Evolutionary conservation across 352 stramenopile genomes (phyloP), one percentile per base, ranked within the genome.

Genomic region (Aphanomyces stellatus): DNA sequence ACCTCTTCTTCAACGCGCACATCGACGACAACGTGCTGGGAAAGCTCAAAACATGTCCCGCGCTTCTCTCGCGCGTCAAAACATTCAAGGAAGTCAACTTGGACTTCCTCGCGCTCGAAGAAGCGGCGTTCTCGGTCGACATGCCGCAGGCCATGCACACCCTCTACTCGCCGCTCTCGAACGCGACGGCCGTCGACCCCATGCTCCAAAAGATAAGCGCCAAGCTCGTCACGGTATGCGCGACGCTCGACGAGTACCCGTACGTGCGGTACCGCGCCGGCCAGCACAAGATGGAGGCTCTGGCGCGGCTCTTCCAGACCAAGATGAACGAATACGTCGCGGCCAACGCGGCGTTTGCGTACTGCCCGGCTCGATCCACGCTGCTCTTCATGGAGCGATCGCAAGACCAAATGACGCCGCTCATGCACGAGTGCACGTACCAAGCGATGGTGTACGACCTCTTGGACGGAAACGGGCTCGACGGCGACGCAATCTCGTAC

Each of bases 401-500:
- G 3, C 87, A 96, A 68, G 96, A 99, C 75, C 85, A 89, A 43
- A 76, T 99, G 24, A 90, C 95, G 15, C 97, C 96, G 0, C 76
- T 99, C 35, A 96, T 99, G 74, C 97, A 99, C 74, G 95, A 99
- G 71, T 98, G 97, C 75, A 98, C 88, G 2, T 99, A 99, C 74
- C 95, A 99, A 74, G 89, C 95, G 0, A 94, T 99, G 83, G 90
- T 98, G 17, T 95, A 99, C 71, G 96, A 99, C 68, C 73, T 99
- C 27, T 78, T 99, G 5, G 74, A 85, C 3, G 77, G 60, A 30
- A 51, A 49, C 15, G 60, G 60, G 10, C 76, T 99, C n/a, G 76
- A 98, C 30, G 95, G 97, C 69, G 95, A 98, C 63, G 81, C 92
- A 62, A 96, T 98, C 64, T 97, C 87, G 30, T 97, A 96, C 65